phyloP scores from a whole-genome alignment of 805 yeast genomes.

The Candida insectorum region DNA sequence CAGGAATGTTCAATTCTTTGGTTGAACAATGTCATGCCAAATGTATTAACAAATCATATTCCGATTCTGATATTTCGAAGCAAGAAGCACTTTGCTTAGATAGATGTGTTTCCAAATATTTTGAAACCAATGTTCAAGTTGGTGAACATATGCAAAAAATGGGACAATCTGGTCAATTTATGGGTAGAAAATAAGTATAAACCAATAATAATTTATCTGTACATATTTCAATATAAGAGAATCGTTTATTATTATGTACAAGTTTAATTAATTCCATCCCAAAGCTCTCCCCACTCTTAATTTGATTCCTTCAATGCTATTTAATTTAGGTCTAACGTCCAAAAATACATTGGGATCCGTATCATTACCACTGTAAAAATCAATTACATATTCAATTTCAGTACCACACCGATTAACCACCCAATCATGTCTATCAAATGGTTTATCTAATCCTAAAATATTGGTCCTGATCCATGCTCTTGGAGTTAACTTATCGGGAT shows the following conservation, averaged over 20 bases:
- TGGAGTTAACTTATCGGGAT: constrained; percentile 81
- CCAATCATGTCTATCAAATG: constrained; percentile 98
- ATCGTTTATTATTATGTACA: constrained; percentile 4
- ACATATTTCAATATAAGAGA: constrained; percentile 6
- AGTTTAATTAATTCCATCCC: constrained; percentile 6
- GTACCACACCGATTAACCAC: constrained; percentile 78
- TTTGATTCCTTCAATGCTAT: constrained; percentile 74
- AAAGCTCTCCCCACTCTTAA: constrained; percentile 60
- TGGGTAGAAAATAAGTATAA: constrained; percentile 26
- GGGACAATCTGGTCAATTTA: constrained; percentile 45
- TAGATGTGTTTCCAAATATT: constrained; percentile 93
- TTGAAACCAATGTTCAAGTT: constrained; percentile 90
- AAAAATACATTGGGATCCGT: constrained; percentile 59
- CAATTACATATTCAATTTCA: constrained; percentile 85
- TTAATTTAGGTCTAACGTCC: constrained; percentile 91
- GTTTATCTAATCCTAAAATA: constrained; percentile 66
- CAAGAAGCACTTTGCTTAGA: constrained; percentile 85
- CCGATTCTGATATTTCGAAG: constrained; percentile 72
- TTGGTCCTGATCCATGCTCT: constrained; percentile 69
- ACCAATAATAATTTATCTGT: constrained; percentile 4
- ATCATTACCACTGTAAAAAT: constrained; percentile 64
- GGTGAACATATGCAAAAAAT: constrained; percentile 66
- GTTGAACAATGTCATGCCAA: constrained; percentile 86
- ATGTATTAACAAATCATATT: constrained; percentile 68
- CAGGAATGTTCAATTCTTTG: constrained; percentile 93